Conservation (phyloP, 345 rosid genomes). For the Hevea brasiliensis region DNA sequence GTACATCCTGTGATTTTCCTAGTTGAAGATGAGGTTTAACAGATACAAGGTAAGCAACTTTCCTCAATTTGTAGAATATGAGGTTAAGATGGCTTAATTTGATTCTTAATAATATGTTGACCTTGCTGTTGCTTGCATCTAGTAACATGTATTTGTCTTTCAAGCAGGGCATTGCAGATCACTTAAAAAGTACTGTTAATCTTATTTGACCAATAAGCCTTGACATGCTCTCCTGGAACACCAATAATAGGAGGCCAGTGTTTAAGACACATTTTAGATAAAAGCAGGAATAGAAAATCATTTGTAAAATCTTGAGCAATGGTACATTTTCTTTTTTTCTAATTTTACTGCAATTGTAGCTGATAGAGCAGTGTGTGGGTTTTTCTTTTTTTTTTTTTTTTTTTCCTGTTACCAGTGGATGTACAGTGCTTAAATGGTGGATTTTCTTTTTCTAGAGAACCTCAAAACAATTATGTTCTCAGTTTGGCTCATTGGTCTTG, state of each 20-base stretch:
- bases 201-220: background rate
- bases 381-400: background rate
- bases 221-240: slow-evolving; percentile 1
- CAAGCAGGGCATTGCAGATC: slow-evolving; percentile 23
- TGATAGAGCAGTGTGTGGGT: slow-evolving; percentile 5
- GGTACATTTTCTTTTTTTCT: background rate
- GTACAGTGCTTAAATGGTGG: background rate
- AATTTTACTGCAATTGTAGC: background rate
- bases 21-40: slow-evolving; percentile 28
- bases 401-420: slow-evolving; percentile 1
- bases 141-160: background rate
- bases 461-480: background rate
- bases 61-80: background rate
- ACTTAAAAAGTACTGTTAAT: slow-evolving; percentile 6
- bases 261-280: slow-evolving; percentile 20
- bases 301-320: background rate
- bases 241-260: slow-evolving; percentile 9
- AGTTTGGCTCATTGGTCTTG: background rate
- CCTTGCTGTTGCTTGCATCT: background rate
- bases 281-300: background rate
- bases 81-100: background rate
- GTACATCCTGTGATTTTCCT: slow-evolving; percentile 72
- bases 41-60: slow-evolving; percentile 30
- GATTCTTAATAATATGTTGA: background rate
- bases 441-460: background rate